These are phyloP conservation scores for Flagelloscypha sp. DNA, from an alignment of 768 basidiomycete genomes.

Conservation along the genomic window DNA sequence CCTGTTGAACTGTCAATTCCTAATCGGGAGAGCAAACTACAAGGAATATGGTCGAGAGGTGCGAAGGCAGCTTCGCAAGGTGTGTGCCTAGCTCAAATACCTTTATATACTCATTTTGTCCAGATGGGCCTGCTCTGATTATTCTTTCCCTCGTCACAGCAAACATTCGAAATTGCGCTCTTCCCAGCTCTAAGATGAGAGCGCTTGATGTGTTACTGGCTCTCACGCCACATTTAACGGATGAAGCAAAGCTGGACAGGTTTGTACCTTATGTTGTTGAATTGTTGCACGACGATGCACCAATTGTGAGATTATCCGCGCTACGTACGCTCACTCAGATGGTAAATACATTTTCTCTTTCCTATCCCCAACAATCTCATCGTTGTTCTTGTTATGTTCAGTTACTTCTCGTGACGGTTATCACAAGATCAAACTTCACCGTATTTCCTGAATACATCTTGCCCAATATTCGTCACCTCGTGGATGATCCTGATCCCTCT, in stretches of 20 bases:
- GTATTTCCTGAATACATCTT: conserved; percentile 96
- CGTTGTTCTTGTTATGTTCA: conserved; percentile 28
- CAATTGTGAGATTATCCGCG: conserved; percentile 74
- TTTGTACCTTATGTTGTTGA: conserved; percentile 90
- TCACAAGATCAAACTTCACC: conserved; percentile 71
- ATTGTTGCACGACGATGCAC: conserved; percentile 76
- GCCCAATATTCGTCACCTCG: conserved; percentile 77
- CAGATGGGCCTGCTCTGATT: conserved; percentile 85
- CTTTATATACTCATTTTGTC: no score
- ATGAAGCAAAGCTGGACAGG: conserved; percentile 92
- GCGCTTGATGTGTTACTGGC: conserved; percentile 84
- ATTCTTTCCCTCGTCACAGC: conserved; percentile 82
- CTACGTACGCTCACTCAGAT: conserved; percentile 75
- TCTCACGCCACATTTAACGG: conserved; percentile 72
- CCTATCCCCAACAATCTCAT: conserved; percentile 1
- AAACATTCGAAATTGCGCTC: conserved; percentile 79
- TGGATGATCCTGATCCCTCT: conserved; percentile 78
- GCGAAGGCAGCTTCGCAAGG: no score
- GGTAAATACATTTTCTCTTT: conserved; percentile 35
- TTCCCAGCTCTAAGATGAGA: conserved; percentile 80
- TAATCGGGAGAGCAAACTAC: conserved; percentile 52
- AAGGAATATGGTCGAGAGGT: no score
- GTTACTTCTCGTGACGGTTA: conserved; percentile 60
- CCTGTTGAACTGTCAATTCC: conserved; percentile 73
- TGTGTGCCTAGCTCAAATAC: no score